Percentiles rank a stretch among this genome's conserved stretches.
Conservation (phyloP, 139 green algal genomes). For the Gonium pectorale region DNA sequence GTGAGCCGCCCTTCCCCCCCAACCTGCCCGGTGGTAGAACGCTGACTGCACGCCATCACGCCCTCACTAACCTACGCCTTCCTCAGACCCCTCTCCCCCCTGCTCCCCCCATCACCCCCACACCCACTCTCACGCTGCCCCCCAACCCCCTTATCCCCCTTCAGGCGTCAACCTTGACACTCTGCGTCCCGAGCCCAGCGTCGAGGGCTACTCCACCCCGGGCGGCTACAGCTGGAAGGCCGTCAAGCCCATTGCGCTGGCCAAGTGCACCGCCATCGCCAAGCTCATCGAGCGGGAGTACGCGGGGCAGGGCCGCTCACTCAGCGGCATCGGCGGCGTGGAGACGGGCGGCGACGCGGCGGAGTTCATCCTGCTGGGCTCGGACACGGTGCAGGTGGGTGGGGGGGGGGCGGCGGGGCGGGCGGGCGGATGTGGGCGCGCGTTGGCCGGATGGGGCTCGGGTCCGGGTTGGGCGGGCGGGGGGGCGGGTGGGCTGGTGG, state of each 20-base stretch:
- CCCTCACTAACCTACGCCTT: too few species aligned
- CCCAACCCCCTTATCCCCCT: neutral
- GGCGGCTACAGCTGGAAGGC: conserved; percentile 88
- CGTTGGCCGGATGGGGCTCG: too few species aligned
- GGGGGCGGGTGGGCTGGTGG: too few species aligned
- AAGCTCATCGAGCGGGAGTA: conserved; percentile 49
- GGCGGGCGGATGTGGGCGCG: neutral
- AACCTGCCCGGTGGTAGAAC: too few species aligned
- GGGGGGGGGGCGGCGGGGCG: neutral
- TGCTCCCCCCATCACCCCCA: too few species aligned
- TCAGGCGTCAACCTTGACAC: conserved; percentile 90
- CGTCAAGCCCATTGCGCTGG: conserved; percentile 97
- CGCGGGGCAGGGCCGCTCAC: conserved; percentile 50
- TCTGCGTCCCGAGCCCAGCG: conserved; percentile 81
- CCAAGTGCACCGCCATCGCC: conserved; percentile 70
- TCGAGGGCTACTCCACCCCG: conserved; percentile 84
- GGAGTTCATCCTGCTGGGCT: conserved; percentile 96
- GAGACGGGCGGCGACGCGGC: conserved; percentile 93
- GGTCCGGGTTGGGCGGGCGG: too few species aligned
- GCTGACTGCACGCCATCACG: too few species aligned
- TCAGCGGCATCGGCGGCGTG: conserved; percentile 93
- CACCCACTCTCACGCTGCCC: neutral
- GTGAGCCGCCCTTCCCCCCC: too few species aligned
- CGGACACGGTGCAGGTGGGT: conserved; percentile 93
- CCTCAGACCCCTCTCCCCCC: too few species aligned